Percentiles rank a stretch among this genome's conserved stretches.
Conservation (phyloP, 352 stramenopile species). For the Globisporangium heterothallicum region DNA sequence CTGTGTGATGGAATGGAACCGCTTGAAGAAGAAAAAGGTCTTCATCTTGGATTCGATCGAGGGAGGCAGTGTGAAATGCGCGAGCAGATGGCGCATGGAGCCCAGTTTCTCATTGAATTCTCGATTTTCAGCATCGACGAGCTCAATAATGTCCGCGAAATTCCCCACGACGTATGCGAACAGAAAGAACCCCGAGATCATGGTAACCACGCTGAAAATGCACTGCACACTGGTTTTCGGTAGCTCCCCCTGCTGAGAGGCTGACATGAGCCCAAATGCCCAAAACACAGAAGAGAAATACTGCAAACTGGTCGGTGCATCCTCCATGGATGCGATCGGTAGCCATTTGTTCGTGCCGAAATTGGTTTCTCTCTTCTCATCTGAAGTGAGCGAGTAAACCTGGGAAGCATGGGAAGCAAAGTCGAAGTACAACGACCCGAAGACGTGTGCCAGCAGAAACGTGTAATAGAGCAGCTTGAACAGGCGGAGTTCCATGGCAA, state of each 20-base stretch:
- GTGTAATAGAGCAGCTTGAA: slow-evolving; percentile 60
- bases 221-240: slow-evolving; percentile 28
- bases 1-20: slow-evolving; percentile 51
- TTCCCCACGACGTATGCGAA: slow-evolving; percentile 45
- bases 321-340: slow-evolving; percentile 19
- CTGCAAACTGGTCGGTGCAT: slow-evolving; percentile 13
- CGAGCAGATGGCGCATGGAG: slow-evolving; percentile 30
- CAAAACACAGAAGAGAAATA: slow-evolving; percentile 37
- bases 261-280: slow-evolving; percentile 39
- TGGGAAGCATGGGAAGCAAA: slow-evolving; percentile 38
- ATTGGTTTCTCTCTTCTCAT: slow-evolving; percentile 8
- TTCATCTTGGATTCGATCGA: slow-evolving; percentile 33
- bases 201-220: slow-evolving; percentile 34
- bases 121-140: slow-evolving; percentile 40
- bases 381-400: slow-evolving; percentile 15
- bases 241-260: slow-evolving; percentile 29
- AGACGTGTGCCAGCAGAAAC: slow-evolving; percentile 42
- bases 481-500: slow-evolving; percentile 34
- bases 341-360: slow-evolving; percentile 46
- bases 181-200: slow-evolving; percentile 38
- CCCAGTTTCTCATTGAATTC: slow-evolving; percentile 46
- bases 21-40: slow-evolving; percentile 46
- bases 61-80: slow-evolving; percentile 33
- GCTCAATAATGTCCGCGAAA: slow-evolving; percentile 40
- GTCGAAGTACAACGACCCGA: slow-evolving; percentile 51